Base-by-base conservation (phyloP, 768 basidiomycete genomes). In the Flagelloscypha sp. region DNA sequence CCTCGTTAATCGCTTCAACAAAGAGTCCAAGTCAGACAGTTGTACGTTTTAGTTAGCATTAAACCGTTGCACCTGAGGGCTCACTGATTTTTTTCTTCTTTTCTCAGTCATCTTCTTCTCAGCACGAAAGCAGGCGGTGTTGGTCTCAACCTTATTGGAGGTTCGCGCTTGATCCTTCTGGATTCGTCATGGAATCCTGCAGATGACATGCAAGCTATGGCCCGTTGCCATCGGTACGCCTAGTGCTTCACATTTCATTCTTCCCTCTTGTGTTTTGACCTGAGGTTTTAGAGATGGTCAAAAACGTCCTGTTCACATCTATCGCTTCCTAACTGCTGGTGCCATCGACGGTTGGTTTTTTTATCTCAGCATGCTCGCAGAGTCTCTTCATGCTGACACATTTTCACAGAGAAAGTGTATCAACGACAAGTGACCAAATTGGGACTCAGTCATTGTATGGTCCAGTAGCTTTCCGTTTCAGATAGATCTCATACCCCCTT, bases 171-270 rank as follows among this genome's bases (percentile, higher is more conserved):
- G 25, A 82, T 86, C 42, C 68, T 93, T 31, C 65, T 94, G 24
- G 92, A 95, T 55, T 84, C 82, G 13, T 90, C 93, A 50, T 95
- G 90, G 90, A 94, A 93, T 59, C 90, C 90, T 37, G 88, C 84
- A 48, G 85, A 85, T 48, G 95, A 99, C 59, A 57, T 92, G 12
- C 95, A 99, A 57, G 83, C 95, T 2, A 98, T 98, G 94, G 94
- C 92, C 34, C 76, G 94, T 32, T 94, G 93, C 52, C 88, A 94
- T 58, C 74, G 89, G 89, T 88, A 41, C 30, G 62, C 46, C 30
- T 8, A 3, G 15, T 40, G 22, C 23, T 30, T 24, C 19, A 7
- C 20, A 10, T 31, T 27, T 8, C 21, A 35, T 25, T n/a, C 27
- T 24, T 24, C 15, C n/a, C 34, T 41, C 22, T 15, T 38, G 34